These are phyloP conservation scores for Chalara sp. DNA, from an alignment of 2,329 filamentous ascomycete species.

Conservation along the genomic window DNA sequence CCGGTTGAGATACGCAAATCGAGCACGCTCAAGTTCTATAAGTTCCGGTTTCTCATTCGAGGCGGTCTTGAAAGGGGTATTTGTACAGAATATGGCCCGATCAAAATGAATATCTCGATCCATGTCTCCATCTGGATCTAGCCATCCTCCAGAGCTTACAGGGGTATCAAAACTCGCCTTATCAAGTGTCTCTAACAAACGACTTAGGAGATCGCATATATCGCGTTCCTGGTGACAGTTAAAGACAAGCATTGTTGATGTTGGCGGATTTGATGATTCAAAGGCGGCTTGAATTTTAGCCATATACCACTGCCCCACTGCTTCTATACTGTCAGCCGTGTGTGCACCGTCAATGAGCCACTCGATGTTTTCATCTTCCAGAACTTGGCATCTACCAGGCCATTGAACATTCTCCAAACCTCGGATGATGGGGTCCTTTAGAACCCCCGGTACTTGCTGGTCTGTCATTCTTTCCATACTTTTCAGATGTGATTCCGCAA, in stretches of 20 bases:
- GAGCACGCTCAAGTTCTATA: slow-evolving; percentile 62
- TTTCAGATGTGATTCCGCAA: slow-evolving; percentile 46
- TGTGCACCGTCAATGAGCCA: slow-evolving; percentile 97
- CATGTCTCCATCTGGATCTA: slow-evolving; percentile 43
- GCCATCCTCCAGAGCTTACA: slow-evolving; percentile 1
- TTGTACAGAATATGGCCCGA: slow-evolving; percentile 70
- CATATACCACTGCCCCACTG: slow-evolving; percentile 76
- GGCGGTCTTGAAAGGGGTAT: slow-evolving; percentile 52
- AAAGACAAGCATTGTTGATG: slow-evolving; percentile 60
- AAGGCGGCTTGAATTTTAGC: slow-evolving; percentile 25
- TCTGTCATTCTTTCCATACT: slow-evolving; percentile 26
- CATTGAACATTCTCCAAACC: slow-evolving; percentile 71
- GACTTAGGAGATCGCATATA: slow-evolving; percentile 55
- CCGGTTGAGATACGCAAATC: slow-evolving; percentile 53
- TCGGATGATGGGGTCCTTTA: slow-evolving; percentile 58
- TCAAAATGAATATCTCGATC: slow-evolving; percentile 34
- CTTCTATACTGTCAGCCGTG: slow-evolving; percentile 79
- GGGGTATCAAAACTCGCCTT: not conserved
- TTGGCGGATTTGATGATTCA: slow-evolving; percentile 1
- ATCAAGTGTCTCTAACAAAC: slow-evolving; percentile 41
- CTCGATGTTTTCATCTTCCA: slow-evolving; percentile 47
- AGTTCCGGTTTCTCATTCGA: slow-evolving; percentile 37
- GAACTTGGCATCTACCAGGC: slow-evolving; percentile 69
- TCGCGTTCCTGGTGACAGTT: slow-evolving; percentile 81
- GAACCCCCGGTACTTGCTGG: not conserved